Evolutionary conservation across 1,284 basidiomycete species (phyloP).

Genomic region (Sporisorium iseilematis-ciliati): DNA sequence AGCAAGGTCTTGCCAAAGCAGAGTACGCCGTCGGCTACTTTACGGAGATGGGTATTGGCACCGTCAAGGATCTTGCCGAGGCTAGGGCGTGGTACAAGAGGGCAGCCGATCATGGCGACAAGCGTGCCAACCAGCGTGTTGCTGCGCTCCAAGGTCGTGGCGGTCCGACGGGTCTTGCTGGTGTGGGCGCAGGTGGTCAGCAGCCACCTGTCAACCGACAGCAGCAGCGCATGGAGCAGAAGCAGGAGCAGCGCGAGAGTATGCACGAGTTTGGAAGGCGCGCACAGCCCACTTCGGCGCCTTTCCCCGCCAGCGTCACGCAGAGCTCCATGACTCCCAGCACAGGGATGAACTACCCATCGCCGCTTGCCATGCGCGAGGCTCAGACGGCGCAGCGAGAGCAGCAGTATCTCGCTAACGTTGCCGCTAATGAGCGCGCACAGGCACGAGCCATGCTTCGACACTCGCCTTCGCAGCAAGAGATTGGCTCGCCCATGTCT

Average conservation of each 20-base stretch:
- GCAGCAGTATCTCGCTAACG: constrained; percentile 56
- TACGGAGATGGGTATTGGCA: constrained; percentile 76
- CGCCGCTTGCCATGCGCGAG: constrained; percentile 65
- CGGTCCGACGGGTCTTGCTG: constrained; percentile 39
- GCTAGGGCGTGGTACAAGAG: constrained; percentile 86
- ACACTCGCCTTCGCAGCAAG: constrained; percentile 38
- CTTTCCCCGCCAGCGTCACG: constrained; percentile 60
- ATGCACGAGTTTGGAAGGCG: constrained; percentile 49
- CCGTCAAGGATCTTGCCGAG: constrained; percentile 69
- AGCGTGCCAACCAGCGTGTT: constrained; percentile 89
- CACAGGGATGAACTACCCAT: constrained; percentile 57
- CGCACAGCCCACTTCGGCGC: constrained; percentile 65
- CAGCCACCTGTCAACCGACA: constrained; percentile 37
- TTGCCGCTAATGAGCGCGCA: constrained; percentile 54
- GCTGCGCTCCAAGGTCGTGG: constrained; percentile 52
- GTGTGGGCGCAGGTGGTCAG: constrained; percentile 23
- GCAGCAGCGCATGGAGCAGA: constrained; percentile 39
- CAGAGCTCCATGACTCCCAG: constrained; percentile 48
- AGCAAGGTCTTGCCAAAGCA: constrained; percentile 68
- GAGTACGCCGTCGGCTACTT: constrained; percentile 97
- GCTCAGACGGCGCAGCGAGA: constrained; percentile 63
- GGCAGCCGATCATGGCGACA: constrained; percentile 93
- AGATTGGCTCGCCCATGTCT: constrained; percentile 25
- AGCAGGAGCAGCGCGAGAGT: constrained; percentile 50
- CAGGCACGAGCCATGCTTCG: constrained; percentile 45